These are phyloP conservation scores for Suhomyces sp. DNA, from an alignment of 805 yeast genomes.

Conservation along the genomic window DNA sequence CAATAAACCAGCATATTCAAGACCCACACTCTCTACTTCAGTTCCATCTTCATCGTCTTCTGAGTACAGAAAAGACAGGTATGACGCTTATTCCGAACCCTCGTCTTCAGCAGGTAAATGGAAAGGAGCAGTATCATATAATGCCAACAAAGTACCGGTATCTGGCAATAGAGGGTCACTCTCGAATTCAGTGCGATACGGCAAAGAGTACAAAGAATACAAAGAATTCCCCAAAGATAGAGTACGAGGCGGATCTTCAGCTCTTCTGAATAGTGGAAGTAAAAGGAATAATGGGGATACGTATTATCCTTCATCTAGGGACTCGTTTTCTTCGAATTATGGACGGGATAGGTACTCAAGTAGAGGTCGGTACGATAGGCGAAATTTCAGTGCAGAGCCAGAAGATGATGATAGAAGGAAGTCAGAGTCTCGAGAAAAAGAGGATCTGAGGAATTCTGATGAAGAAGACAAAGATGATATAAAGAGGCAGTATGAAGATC, in stretches of 20 bases:
- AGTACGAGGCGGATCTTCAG: constrained; percentile 17
- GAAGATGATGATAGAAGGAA: constrained; percentile 1
- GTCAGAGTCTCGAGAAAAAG: neutral
- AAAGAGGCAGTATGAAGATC: neutral
- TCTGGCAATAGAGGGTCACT: constrained; percentile 19
- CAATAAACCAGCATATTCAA: constrained; percentile 9
- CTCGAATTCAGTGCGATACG: constrained; percentile 21
- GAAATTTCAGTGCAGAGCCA: constrained; percentile 1
- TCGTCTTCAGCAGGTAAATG: neutral
- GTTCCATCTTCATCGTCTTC: constrained; percentile 4
- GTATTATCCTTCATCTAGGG: constrained; percentile 22
- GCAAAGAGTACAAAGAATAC: constrained; percentile 12
- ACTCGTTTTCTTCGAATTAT: neutral
- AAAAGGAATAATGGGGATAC: constrained; percentile 22
- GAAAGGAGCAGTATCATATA: constrained; percentile 5
- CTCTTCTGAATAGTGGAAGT: constrained; percentile 15
- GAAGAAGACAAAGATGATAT: constrained; percentile 3
- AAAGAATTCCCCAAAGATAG: constrained; percentile 16
- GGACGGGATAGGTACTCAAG: constrained; percentile 1
- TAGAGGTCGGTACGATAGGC: neutral
- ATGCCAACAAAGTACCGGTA: constrained; percentile 12
- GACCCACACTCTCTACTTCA: neutral
- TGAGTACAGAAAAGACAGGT: constrained; percentile 13
- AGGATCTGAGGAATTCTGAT: constrained; percentile 2
- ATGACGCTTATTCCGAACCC: constrained; percentile 8